These are phyloP conservation scores for Laburnicola sp. DNA, from an alignment of 2,329 filamentous ascomycete species.

Conservation along the genomic window DNA sequence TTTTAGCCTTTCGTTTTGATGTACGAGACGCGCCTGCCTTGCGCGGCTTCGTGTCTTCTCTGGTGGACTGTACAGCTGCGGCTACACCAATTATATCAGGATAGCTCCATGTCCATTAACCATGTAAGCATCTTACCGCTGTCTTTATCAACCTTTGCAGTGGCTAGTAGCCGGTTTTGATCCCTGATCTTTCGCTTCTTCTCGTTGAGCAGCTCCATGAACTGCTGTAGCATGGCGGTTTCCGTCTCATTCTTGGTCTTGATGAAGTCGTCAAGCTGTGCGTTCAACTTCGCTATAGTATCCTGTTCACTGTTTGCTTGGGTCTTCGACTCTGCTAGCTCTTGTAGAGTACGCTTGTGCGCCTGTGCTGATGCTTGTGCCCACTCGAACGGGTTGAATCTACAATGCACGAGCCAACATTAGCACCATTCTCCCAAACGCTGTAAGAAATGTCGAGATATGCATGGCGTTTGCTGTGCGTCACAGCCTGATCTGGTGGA, in stretches of 20 bases:
- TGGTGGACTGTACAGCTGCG: constrained; percentile 30
- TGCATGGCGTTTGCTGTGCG: background rate
- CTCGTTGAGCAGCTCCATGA: constrained; percentile 70
- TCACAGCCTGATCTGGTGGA: background rate
- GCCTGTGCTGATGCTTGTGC: constrained; percentile 61
- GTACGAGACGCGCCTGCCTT: constrained; percentile 40
- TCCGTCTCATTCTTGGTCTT: constrained; percentile 69
- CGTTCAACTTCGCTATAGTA: constrained; percentile 61
- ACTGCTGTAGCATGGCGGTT: constrained; percentile 67
- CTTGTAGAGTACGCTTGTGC: constrained; percentile 51
- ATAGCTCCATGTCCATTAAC: constrained; percentile 3
- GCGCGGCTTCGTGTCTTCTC: constrained; percentile 29
- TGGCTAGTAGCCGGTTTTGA: constrained; percentile 65
- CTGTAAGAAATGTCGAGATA: background rate
- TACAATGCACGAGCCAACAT: background rate
- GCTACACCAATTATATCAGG: constrained; percentile 19
- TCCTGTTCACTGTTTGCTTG: constrained; percentile 56
- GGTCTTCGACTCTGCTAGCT: constrained; percentile 50
- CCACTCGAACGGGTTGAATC: constrained; percentile 71
- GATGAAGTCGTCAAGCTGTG: constrained; percentile 68
- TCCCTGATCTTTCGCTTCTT: constrained; percentile 81
- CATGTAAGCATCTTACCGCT: constrained; percentile 26
- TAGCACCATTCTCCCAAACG: background rate
- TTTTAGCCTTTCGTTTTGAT: constrained; percentile 42
- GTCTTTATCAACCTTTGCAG: constrained; percentile 52